Evolutionary conservation across 106 monocot species (phyloP), one percentile per base, ranked within the genome.

Genomic region (Cymbidium sinense): DNA sequence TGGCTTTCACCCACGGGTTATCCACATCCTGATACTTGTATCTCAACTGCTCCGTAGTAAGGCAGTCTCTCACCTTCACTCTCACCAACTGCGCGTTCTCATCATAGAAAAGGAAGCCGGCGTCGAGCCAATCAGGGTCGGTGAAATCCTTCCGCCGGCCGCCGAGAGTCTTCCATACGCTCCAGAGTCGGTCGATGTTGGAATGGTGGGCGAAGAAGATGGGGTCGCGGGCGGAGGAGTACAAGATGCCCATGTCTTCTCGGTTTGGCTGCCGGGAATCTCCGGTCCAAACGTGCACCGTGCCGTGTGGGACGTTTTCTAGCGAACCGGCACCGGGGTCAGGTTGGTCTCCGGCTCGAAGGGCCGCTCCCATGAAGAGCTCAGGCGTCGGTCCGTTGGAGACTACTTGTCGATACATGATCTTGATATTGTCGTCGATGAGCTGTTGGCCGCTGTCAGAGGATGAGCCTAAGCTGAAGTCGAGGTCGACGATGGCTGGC

Each of bases 41-140:
- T 0, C 74, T 25, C 13, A 80, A 54, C n/a, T 1, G 43, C 3
- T 41, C 51, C 7, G 37, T 54, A 28, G 75, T 25, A 0, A 81
- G 15, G 35, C 50, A 74, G 64, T 77, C 77, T 34, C 29, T 54
- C 7, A 82, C 81, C 21, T 27, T 81, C 43, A 85, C 70, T 20
- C 74, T 79, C 6, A 88, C 88, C 13, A 78, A 19, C 41, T 70
- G 23, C 29, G 82, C 78, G 31, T 85, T 81, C 79, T 88, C 88
- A 27, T 88, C 83, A 50, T 83, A 88, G 83, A 88, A 82, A 58
- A 80, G 64, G 78, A 88, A 88, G 35, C 67, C 34, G 2, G 88
- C 36, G 39, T 80, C 41, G 28, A 85, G 85, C 73, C 76, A 88
- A 31, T 88, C 85, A 2, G 67, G 21, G 54, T 88, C 85, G 5